These are phyloP conservation scores for Exophiala sideris DNA, from an alignment of 2,329 filamentous ascomycete species.

Conservation along the genomic window DNA sequence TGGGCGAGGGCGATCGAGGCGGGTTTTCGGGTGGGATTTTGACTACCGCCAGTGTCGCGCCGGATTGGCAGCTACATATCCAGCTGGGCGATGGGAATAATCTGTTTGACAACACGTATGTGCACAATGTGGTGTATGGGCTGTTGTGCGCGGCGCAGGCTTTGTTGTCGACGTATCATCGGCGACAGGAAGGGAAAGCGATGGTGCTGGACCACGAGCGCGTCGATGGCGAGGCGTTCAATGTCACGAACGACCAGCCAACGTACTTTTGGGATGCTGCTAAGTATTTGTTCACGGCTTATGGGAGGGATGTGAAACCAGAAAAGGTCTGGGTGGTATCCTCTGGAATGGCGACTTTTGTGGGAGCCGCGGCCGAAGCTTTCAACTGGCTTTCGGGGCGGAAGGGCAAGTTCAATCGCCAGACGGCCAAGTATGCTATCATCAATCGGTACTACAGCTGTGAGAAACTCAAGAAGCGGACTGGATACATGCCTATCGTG, in stretches of 20 bases:
- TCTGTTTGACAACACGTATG: conserved; percentile 68
- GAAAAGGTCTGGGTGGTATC: conserved; percentile 41
- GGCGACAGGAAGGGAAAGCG: conserved; percentile 46
- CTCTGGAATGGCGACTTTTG: conserved; percentile 37
- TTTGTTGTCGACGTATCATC: conserved; percentile 59
- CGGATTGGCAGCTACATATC: conserved; percentile 63
- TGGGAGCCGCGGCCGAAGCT: conserved; percentile 43
- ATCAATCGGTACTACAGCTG: conserved; percentile 49
- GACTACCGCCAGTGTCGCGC: conserved; percentile 60
- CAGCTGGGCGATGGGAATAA: conserved; percentile 75
- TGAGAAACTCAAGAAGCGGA: conserved; percentile 44
- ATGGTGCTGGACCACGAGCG: conserved; percentile 67
- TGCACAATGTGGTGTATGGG: conserved; percentile 68
- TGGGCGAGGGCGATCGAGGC: conserved; percentile 77
- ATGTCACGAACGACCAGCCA: conserved; percentile 85
- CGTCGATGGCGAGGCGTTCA: conserved; percentile 81
- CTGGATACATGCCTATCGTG: conserved; percentile 46
- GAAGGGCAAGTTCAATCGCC: conserved; percentile 44
- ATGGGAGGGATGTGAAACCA: conserved; percentile 43
- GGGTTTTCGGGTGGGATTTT: conserved; percentile 72
- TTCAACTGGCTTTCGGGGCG: conserved; percentile 44
- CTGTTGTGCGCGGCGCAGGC: conserved; percentile 77
- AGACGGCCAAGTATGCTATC: conserved; percentile 46
- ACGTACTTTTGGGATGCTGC: conserved; percentile 91
- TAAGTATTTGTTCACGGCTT: conserved; percentile 67